Conservation (phyloP, 164 flowering plant genomes). For the Hamamelis virginiana region DNA sequence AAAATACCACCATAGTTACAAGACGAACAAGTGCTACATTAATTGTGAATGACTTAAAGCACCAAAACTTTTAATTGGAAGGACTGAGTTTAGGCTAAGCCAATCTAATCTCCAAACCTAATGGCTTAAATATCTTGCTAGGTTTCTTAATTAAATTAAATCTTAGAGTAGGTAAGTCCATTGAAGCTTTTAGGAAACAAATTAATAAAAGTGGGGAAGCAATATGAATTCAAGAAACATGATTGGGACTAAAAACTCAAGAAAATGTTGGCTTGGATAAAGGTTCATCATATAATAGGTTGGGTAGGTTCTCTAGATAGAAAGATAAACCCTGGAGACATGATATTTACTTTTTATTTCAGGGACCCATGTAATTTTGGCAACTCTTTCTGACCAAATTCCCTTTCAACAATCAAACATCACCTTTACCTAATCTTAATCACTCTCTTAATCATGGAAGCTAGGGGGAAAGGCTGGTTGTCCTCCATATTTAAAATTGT, state of each 20-base stretch:
- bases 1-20: too few relatives aligned
- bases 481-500: background rate
- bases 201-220: background rate
- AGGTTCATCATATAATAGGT: background rate
- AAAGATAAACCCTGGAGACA: background rate
- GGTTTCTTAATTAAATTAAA: too few relatives aligned
- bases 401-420: background rate
- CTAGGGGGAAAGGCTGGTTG: background rate
- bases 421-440: constrained; percentile 1
- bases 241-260: background rate
- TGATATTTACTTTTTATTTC: too few relatives aligned
- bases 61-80: too few relatives aligned
- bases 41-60: too few relatives aligned
- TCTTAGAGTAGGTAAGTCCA: background rate
- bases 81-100: too few relatives aligned
- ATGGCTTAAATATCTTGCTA: too few relatives aligned
- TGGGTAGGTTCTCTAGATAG: constrained; percentile 3
- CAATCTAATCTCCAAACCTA: too few relatives aligned
- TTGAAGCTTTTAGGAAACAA: background rate
- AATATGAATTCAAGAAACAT: background rate
- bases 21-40: too few relatives aligned
- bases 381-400: background rate
- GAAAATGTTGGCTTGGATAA: background rate
- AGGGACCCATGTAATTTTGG: background rate
- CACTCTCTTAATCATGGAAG: background rate